Conservation (phyloP, 2,329 filamentous ascomycete genomes). For the Fusarium avenaceum region DNA sequence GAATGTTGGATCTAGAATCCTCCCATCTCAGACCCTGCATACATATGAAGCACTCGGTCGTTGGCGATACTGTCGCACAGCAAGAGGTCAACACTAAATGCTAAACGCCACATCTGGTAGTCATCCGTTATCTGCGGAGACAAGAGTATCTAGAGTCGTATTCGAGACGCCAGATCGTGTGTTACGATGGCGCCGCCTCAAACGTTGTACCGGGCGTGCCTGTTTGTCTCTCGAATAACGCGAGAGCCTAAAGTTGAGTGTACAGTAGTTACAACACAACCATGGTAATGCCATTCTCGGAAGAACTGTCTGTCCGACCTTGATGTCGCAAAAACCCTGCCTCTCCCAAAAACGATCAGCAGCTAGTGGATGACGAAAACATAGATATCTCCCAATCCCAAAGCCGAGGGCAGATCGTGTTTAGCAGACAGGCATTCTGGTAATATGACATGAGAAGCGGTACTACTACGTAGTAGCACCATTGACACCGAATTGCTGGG, state of each 20-base stretch:
- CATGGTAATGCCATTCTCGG: conserved; percentile 9
- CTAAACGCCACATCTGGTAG: conserved; percentile 36
- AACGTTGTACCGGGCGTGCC: conserved; percentile 7
- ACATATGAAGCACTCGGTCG: conserved; percentile 9
- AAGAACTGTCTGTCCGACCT: neutral
- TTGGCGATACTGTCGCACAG: conserved; percentile 18
- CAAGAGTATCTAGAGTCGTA: conserved; percentile 20
- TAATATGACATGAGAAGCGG: conserved; percentile 33
- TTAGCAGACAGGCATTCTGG: conserved; percentile 15
- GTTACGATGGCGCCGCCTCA: conserved; percentile 29
- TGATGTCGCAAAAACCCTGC: conserved; percentile 19
- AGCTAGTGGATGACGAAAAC: conserved; percentile 31
- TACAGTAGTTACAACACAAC: neutral
- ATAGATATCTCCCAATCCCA: conserved; percentile 16
- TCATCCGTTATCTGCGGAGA: conserved; percentile 14
- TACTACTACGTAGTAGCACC: conserved; percentile 1
- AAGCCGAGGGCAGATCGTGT: conserved; percentile 19
- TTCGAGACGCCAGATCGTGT: conserved; percentile 19
- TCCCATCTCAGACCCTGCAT: conserved; percentile 23
- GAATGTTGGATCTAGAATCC: conserved; percentile 24
- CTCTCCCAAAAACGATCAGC: conserved; percentile 14
- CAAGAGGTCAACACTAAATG: conserved; percentile 28
- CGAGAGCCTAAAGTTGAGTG: neutral
- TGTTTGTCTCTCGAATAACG: neutral
- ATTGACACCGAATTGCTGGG: conserved; percentile 31